Evolutionary conservation across 139 green algal genomes (phyloP).

Genomic region (Dunaliella primolecta): DNA sequence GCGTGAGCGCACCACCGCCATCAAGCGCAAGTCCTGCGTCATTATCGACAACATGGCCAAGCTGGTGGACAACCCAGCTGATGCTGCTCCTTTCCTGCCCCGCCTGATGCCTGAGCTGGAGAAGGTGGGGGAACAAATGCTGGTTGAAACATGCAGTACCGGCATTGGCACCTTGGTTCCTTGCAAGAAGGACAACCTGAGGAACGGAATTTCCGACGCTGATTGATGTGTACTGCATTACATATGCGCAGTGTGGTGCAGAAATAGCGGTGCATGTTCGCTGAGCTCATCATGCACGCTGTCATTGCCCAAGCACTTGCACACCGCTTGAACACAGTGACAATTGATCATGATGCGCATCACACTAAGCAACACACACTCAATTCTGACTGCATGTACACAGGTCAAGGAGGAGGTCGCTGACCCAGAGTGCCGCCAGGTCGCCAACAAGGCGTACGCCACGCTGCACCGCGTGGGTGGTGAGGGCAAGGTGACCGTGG

Average conservation of each 20-base stretch:
- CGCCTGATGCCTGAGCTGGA: slow-evolving; percentile 73
- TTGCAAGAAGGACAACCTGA: neutral
- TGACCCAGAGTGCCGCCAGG: slow-evolving; percentile 84
- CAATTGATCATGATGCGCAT: too few relatives aligned
- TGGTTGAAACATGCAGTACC: neutral
- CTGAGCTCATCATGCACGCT: too few relatives aligned
- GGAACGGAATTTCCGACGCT: neutral
- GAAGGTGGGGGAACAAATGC: slow-evolving; percentile 40
- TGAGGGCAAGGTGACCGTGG: slow-evolving; percentile 20
- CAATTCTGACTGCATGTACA: too few relatives aligned
- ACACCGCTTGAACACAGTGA: too few relatives aligned
- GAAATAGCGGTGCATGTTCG: too few relatives aligned
- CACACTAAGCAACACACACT: too few relatives aligned
- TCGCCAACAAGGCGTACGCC: slow-evolving; percentile 54
- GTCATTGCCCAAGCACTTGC: too few relatives aligned
- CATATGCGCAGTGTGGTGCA: too few relatives aligned
- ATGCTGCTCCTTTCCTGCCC: slow-evolving; percentile 84
- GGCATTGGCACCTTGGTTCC: neutral
- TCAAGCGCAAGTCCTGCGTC: slow-evolving; percentile 84
- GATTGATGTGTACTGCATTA: too few relatives aligned
- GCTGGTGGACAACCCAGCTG: slow-evolving; percentile 81
- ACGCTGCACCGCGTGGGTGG: slow-evolving; percentile 47
- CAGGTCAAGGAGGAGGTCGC: slow-evolving; percentile 66
- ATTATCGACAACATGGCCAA: slow-evolving; percentile 96
- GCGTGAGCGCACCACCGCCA: slow-evolving; percentile 77